Conservation (phyloP, 2,329 filamentous ascomycete species). For the Aspergillus sp. region DNA sequence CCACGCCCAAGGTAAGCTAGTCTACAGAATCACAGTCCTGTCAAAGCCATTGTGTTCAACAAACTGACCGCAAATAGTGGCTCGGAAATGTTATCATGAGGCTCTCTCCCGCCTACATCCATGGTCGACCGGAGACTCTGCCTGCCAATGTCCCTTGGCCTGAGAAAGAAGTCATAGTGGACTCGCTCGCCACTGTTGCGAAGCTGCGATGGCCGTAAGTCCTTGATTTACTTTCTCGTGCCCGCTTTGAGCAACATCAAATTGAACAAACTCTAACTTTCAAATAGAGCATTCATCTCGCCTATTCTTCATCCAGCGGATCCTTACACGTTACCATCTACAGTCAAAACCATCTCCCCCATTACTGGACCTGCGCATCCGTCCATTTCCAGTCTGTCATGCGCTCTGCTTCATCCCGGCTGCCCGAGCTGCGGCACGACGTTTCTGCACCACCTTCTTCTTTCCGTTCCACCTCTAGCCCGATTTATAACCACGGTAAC, state of each 20-base stretch:
- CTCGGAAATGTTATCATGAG: constrained; percentile 66
- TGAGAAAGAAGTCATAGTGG: constrained; percentile 69
- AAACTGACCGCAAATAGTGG: constrained; percentile 35
- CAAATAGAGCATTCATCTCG: constrained; percentile 69
- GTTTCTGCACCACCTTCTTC: constrained; percentile 83
- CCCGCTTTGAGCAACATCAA: not conserved
- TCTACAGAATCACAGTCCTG: constrained; percentile 20
- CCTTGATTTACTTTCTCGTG: not conserved
- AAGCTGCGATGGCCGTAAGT: constrained; percentile 78
- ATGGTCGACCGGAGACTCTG: constrained; percentile 67
- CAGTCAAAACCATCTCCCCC: constrained; percentile 68
- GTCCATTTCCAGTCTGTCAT: constrained; percentile 79
- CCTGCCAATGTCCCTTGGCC: constrained; percentile 72
- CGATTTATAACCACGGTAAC: constrained; percentile 71
- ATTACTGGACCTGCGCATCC: constrained; percentile 84
- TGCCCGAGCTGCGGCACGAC: constrained; percentile 87
- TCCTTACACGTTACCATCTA: constrained; percentile 57
- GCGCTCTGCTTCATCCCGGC: constrained; percentile 81
- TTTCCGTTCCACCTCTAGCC: constrained; percentile 74
- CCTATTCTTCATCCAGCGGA: constrained; percentile 81
- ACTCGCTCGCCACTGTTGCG: constrained; percentile 79
- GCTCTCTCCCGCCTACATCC: constrained; percentile 77
- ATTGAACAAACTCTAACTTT: not conserved
- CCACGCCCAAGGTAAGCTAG: constrained; percentile 60
- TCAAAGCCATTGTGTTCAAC: not conserved